phyloP scores from a whole-genome alignment of 176 grass and related monocot genomes.

The Eragrostis nindensis region DNA sequence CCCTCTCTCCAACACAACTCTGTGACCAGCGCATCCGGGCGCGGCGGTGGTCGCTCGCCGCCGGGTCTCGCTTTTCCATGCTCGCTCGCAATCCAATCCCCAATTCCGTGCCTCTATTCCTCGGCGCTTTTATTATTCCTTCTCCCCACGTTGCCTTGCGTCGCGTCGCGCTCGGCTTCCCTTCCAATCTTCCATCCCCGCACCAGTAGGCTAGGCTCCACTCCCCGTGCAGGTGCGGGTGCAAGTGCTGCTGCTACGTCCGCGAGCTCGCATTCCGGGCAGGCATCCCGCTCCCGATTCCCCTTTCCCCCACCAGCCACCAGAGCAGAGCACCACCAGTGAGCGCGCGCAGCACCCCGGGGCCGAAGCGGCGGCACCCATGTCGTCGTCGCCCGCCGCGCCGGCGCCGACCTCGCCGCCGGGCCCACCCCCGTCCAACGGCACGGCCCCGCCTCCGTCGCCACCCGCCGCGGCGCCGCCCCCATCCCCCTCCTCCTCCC shows the following conservation, averaged over 20 bases:
- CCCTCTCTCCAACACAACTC: too few relatives aligned
- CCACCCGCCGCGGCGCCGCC: conserved; percentile 25
- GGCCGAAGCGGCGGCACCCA: conserved; percentile 11
- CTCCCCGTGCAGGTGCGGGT: neutral
- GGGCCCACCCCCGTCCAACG: conserved; percentile 31
- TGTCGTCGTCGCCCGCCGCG: conserved; percentile 19
- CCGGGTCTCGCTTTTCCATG: neutral
- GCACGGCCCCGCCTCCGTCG: conserved; percentile 29
- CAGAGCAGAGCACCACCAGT: too few relatives aligned
- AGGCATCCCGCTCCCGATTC: conserved; percentile 2
- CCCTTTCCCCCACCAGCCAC: conserved; percentile 24
- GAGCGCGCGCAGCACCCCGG: neutral
- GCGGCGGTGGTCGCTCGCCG: too few relatives aligned
- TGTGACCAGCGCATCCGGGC: too few relatives aligned
- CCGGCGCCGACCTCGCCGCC: conserved; percentile 42
- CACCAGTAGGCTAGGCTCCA: too few relatives aligned
- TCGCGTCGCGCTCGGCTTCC: neutral
- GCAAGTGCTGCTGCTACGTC: neutral
- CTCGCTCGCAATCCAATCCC: neutral
- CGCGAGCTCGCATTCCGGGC: conserved; percentile 1
- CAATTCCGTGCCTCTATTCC: too few relatives aligned
- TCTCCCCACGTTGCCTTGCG: too few relatives aligned
- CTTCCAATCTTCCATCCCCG: too few relatives aligned
- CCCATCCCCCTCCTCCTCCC: conserved; percentile 32
- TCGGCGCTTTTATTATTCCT: too few relatives aligned